Conservation (phyloP, 352 stramenopile genomes). For the Elongisporangium prolatum region DNA sequence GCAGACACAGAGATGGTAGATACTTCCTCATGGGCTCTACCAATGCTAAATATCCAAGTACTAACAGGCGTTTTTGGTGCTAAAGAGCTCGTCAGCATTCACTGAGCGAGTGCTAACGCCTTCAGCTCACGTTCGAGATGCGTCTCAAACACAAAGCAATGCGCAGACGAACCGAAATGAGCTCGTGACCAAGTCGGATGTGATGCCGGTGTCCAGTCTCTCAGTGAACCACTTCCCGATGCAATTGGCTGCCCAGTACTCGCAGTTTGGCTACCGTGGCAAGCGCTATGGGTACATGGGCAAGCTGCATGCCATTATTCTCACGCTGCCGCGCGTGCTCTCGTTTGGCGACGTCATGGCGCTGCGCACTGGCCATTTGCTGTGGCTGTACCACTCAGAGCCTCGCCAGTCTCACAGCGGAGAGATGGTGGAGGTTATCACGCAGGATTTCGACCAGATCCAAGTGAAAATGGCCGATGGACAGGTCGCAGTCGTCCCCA, state of each 20-base stretch:
- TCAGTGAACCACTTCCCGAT: slow-evolving; percentile 34
- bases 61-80: too few relatives aligned
- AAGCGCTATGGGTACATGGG: slow-evolving; percentile 32
- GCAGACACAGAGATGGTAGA: background rate
- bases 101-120: background rate
- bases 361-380: slow-evolving; percentile 18
- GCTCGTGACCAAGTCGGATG: slow-evolving; percentile 19
- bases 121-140: background rate
- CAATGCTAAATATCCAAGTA: background rate
- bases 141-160: background rate
- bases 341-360: slow-evolving; percentile 12
- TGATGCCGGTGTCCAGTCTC: slow-evolving; percentile 31
- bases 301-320: slow-evolving; percentile 25
- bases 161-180: background rate
- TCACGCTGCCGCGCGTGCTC: slow-evolving; percentile 38
- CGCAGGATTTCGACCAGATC: slow-evolving; percentile 13
- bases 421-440: slow-evolving; percentile 30
- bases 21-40: background rate
- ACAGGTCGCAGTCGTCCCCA: slow-evolving; percentile 8
- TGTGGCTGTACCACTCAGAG: slow-evolving; percentile 24
- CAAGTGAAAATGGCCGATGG: slow-evolving; percentile 22
- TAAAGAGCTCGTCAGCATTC: background rate
- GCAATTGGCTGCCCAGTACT: slow-evolving; percentile 36
- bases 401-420: slow-evolving; percentile 1
- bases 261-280: slow-evolving; percentile 28